Evolutionary conservation across 805 yeast species (phyloP).

Genomic region (Saturnispora gosingensis): DNA sequence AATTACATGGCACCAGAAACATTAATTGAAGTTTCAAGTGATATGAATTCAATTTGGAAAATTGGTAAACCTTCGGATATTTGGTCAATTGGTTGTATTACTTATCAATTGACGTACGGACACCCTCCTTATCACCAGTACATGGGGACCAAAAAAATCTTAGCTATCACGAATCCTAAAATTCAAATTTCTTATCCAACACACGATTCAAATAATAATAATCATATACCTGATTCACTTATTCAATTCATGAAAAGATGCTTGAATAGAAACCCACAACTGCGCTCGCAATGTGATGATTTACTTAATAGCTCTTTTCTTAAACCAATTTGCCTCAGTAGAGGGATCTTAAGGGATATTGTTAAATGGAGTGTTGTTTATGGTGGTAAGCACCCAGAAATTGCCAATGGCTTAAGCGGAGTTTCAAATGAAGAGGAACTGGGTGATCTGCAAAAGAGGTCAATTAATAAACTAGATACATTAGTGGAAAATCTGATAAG

Average conservation of each 20-base stretch:
- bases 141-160: slow-evolving; percentile 64
- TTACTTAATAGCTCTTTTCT: slow-evolving; percentile 57
- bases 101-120: slow-evolving; percentile 93
- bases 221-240: slow-evolving; percentile 29
- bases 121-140: slow-evolving; percentile 80
- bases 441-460: slow-evolving; percentile 2
- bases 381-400: slow-evolving; percentile 40
- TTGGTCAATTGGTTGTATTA: slow-evolving; percentile 96
- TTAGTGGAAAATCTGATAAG: slow-evolving; percentile 9
- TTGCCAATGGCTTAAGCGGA: slow-evolving; percentile 2
- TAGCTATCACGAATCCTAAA: slow-evolving; percentile 82
- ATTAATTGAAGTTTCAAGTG: slow-evolving; percentile 44
- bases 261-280: slow-evolving; percentile 57
- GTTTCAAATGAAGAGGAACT: neutral
- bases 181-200: slow-evolving; percentile 60
- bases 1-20: slow-evolving; percentile 99
- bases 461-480: slow-evolving; percentile 5
- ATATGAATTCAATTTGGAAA: slow-evolving; percentile 40
- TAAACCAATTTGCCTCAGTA: slow-evolving; percentile 65
- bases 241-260: slow-evolving; percentile 68
- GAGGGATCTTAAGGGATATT: slow-evolving; percentile 55
- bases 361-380: slow-evolving; percentile 69
- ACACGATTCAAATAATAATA: slow-evolving; percentile 15
- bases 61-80: slow-evolving; percentile 94
- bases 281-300: slow-evolving; percentile 55